Base-by-base conservation (phyloP, 345 rosid genomes). In the Hibiscus trionum region DNA sequence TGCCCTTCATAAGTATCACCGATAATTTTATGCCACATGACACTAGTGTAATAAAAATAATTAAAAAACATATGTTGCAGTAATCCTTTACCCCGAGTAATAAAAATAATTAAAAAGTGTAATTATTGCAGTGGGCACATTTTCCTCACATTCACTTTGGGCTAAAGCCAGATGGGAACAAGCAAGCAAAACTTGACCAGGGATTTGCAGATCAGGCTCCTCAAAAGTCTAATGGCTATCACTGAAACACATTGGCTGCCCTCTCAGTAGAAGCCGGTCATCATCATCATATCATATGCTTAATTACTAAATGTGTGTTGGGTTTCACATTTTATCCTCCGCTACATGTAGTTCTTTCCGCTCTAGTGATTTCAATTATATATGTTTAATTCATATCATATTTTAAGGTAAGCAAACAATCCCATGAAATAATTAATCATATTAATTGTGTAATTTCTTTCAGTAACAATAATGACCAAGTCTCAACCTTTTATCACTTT, bases 61-160 rank as follows among this genome's bases (percentile, higher is more conserved):
- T 11, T 46, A 11, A 7, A 21, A 10, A 12, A 9, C 49, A 44
- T 8, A 44, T 44, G 42, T 6, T 37, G 7, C 42, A 37, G 8
- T 7, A 7, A 37, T 37, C 8, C 42, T 37, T 35, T 35, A 0
- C 39, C 39, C 39, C 4, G 31, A 29, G 31, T 29, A 33, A 33
- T 33, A 33, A 33, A 9, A 46, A 0, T 46, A 10, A 46, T 46
- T 46, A 46, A 6, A 21, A 9, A 11, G 44, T 37, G 50, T 2
- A 63, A 19, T 19, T 57, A 3, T 10, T 57, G 61, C 82, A 90
- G 96, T 90, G 96, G 96, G 96, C 96, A 79, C 97, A 93, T 85
- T 93, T 87, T 73, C 98, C 98, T 70, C 97, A 88, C 81, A 91
- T 93, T 76, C 97, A 93, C 84, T 93, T 87, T 82, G 97, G 96